Evolutionary conservation across 1,284 basidiomycete species (phyloP).

Genomic region (Trichosporon sp.): DNA sequence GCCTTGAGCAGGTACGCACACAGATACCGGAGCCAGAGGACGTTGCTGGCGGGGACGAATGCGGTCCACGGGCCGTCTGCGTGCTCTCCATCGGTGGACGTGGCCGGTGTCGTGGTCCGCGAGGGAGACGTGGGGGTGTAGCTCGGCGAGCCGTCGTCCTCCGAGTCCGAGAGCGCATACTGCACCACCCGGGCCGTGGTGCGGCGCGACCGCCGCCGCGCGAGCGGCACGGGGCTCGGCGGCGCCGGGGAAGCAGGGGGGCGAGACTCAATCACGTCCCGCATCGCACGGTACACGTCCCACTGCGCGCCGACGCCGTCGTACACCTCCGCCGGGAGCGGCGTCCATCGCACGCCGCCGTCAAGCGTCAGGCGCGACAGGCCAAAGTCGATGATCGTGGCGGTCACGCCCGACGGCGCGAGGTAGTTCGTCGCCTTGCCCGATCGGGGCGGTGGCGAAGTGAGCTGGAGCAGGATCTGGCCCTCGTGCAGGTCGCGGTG

Average conservation of each 20-base stretch:
- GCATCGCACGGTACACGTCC: constrained; percentile 89
- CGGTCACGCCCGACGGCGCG: constrained; percentile 59
- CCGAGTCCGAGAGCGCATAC: background rate
- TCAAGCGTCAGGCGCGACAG: constrained; percentile 68
- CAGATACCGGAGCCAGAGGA: constrained; percentile 46
- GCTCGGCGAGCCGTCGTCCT: background rate
- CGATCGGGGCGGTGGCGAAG: constrained; percentile 25
- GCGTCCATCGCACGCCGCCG: constrained; percentile 14
- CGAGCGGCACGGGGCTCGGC: background rate
- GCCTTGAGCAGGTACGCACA: constrained; percentile 29
- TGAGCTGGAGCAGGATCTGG: constrained; percentile 74
- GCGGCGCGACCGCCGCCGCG: background rate
- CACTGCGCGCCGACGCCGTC: constrained; percentile 86
- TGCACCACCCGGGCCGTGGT: background rate
- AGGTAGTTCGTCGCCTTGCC: constrained; percentile 18
- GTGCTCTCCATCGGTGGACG: background rate
- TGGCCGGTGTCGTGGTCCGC: background rate
- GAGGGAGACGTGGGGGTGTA: background rate
- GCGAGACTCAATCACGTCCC: constrained; percentile 50
- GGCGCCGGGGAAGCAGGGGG: background rate
- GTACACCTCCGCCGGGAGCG: constrained; percentile 72
- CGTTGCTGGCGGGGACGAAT: constrained; percentile 15
- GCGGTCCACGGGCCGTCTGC: constrained; percentile 1
- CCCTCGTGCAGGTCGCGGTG: constrained; percentile 98
- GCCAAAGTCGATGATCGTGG: constrained; percentile 90